These are phyloP conservation scores for Alectoria sarmentosa DNA, from an alignment of 495 filamentous ascomycete species.

Conservation along the genomic window DNA sequence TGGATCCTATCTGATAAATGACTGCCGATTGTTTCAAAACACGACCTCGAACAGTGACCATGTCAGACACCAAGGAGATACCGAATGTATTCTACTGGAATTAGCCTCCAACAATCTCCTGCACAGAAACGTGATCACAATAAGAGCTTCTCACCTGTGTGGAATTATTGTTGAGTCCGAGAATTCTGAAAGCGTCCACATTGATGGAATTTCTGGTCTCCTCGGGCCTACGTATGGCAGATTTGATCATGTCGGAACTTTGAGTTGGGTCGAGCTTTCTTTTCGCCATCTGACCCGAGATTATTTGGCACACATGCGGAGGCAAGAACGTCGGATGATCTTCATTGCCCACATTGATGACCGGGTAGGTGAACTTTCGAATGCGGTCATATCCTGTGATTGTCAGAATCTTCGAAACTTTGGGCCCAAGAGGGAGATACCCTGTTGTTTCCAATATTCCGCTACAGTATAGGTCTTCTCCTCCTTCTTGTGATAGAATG, in stretches of 20 bases:
- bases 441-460: background rate
- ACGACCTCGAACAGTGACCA: background rate
- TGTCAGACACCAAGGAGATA: background rate
- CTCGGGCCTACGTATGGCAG: background rate
- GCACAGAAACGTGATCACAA: background rate
- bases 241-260: background rate
- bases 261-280: background rate
- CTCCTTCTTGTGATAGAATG: background rate
- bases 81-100: background rate
- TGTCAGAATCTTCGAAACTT: background rate
- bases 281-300: background rate
- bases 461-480: background rate
- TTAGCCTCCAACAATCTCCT: background rate
- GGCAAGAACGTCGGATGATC: background rate
- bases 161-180: background rate
- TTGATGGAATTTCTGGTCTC: background rate
- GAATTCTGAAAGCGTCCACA: background rate
- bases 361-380: background rate
- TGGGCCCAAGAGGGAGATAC: too few species aligned
- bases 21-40: background rate
- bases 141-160: background rate
- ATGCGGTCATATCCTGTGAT: background rate
- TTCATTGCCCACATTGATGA: background rate
- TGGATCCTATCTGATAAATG: background rate
- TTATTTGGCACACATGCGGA: background rate